Evolutionary conservation across 2,329 filamentous ascomycete genomes (phyloP).

Genomic region (Aspergillus udagawae): DNA sequence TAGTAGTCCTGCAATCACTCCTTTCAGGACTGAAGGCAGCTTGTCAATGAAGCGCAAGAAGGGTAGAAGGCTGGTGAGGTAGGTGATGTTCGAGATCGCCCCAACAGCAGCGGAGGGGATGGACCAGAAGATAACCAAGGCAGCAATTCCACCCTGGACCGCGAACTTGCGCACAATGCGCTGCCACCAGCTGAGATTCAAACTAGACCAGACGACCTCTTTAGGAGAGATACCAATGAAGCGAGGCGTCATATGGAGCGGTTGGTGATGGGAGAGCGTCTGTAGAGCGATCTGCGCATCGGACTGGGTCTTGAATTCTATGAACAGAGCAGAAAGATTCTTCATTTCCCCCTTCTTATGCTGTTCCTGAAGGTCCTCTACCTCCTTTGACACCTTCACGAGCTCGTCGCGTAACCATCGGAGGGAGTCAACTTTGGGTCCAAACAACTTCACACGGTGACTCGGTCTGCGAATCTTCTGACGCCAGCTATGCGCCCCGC

Average conservation of each 20-base stretch:
- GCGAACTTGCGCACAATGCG: conserved; percentile 67
- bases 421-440: conserved; percentile 86
- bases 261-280: conserved; percentile 76
- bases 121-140: conserved; percentile 82
- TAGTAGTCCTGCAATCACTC: conserved; percentile 77
- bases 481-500: conserved; percentile 23
- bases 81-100: conserved; percentile 78
- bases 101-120: conserved; percentile 74
- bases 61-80: conserved; percentile 48
- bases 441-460: conserved; percentile 67
- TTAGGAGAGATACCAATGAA: conserved; percentile 76
- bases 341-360: conserved; percentile 62
- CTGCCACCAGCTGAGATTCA: conserved; percentile 81
- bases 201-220: conserved; percentile 84
- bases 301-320: conserved; percentile 79
- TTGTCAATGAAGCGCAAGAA: conserved; percentile 73
- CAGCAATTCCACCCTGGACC: conserved; percentile 66
- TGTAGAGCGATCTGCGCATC: conserved; percentile 85
- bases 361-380: conserved; percentile 61
- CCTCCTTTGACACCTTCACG: conserved; percentile 64
- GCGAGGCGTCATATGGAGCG: conserved; percentile 81
- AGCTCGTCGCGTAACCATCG: conserved; percentile 76
- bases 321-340: conserved; percentile 72
- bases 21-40: conserved; percentile 67
- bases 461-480: conserved; percentile 59